Conservation (phyloP, 345 rosid genomes). For the Populus pruinosa region DNA sequence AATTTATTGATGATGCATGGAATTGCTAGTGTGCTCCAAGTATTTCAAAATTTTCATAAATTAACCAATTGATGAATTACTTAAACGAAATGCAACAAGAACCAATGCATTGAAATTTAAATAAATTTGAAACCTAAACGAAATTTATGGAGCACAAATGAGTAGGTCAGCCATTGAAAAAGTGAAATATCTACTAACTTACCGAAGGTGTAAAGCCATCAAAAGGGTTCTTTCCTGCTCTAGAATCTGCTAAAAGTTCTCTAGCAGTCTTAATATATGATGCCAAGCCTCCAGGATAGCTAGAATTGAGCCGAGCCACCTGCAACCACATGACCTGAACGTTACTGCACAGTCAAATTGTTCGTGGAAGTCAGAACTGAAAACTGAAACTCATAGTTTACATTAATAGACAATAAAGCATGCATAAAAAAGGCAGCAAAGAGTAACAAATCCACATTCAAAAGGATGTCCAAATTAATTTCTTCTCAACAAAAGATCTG, state of each 20-base stretch:
- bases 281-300: constrained; percentile 87
- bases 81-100: neutral
- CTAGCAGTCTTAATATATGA: constrained; percentile 67
- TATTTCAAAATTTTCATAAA: neutral
- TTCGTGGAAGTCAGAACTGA: neutral
- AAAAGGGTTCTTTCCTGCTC: constrained; percentile 85
- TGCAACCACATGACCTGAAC: constrained; percentile 17
- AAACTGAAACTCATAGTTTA: neutral
- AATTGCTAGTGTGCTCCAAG: neutral
- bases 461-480: too few relatives aligned
- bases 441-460: too few relatives aligned
- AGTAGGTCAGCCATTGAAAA: neutral
- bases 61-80: neutral
- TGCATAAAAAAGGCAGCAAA: too few relatives aligned
- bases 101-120: neutral
- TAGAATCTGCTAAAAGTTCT: constrained; percentile 83
- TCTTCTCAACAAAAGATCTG: neutral
- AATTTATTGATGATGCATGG: neutral
- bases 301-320: constrained; percentile 70
- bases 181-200: constrained; percentile 12
- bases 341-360: neutral
- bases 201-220: constrained; percentile 97
- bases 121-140: neutral
- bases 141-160: neutral
- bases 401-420: too few relatives aligned